A percentile compares a stretch with the other conserved stretches of the same genome.
phyloP scores from a whole-genome alignment of 495 filamentous ascomycete genomes.

The Penicillium lividum region DNA sequence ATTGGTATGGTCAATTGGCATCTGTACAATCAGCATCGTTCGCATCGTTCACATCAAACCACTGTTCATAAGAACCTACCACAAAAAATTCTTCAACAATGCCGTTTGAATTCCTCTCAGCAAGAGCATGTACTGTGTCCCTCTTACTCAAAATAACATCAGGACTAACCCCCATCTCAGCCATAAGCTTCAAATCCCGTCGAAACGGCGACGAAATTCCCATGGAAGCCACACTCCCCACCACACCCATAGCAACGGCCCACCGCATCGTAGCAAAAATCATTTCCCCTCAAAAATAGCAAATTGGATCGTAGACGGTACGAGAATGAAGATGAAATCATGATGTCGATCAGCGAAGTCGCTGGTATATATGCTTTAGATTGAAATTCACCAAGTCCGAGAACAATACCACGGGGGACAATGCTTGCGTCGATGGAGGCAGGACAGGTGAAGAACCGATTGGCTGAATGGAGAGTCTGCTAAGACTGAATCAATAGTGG shows the following conservation, averaged over 20 bases:
- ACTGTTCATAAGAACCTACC: constrained; percentile 18
- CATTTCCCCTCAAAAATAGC: constrained; percentile 12
- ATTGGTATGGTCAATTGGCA: constrained; percentile 50
- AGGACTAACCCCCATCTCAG: constrained; percentile 26
- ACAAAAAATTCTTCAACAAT: constrained; percentile 25
- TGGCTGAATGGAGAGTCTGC: no score
- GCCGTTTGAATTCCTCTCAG: background rate
- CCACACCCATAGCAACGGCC: constrained; percentile 12
- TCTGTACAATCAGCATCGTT: constrained; percentile 26
- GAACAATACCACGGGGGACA: constrained; percentile 24
- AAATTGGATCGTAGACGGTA: background rate
- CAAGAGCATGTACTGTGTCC: constrained; percentile 11
- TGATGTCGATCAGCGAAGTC: constrained; percentile 1
- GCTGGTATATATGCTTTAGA: constrained; percentile 9
- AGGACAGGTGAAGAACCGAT: background rate
- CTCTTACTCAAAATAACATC: constrained; percentile 18
- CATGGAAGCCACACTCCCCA: constrained; percentile 14
- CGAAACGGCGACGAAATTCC: constrained; percentile 11
- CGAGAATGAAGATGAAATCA: background rate
- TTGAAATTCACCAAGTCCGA: constrained; percentile 8
- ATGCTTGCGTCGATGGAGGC: constrained; percentile 25
- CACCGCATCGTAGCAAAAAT: constrained; percentile 3
- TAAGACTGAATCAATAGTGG: background rate
- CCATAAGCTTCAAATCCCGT: constrained; percentile 30
- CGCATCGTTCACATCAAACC: background rate